These are phyloP conservation scores for Apostasia shenzhenica DNA, from an alignment of 106 monocot genomes.

Conservation along the genomic window DNA sequence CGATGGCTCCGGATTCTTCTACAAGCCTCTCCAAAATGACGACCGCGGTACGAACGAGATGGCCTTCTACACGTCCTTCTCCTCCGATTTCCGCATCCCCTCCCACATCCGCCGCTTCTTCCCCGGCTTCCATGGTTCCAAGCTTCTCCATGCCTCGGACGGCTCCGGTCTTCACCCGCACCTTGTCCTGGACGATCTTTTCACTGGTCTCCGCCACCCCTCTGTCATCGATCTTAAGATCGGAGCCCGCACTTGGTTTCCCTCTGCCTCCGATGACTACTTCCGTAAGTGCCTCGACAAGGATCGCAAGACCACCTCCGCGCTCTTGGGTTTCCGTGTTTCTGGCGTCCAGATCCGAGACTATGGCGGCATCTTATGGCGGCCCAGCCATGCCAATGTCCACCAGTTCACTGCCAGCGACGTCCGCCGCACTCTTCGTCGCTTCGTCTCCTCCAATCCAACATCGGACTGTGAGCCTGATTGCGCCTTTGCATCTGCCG, in stretches of 20 bases:
- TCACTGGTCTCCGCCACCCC: conserved; percentile 23
- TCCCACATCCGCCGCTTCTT: conserved; percentile 45
- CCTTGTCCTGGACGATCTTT: conserved; percentile 62
- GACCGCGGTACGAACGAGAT: conserved; percentile 54
- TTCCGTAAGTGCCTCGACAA: conserved; percentile 45
- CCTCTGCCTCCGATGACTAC: conserved; percentile 32
- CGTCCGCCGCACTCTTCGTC: conserved; percentile 23
- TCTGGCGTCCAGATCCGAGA: conserved; percentile 51
- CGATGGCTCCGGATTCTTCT: conserved; percentile 62
- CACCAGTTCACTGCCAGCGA: conserved; percentile 12
- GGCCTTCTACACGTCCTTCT: conserved; percentile 69
- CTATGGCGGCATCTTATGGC: conserved; percentile 11
- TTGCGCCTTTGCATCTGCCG: conserved; percentile 7
- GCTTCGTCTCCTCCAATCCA: conserved; percentile 22
- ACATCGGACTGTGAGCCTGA: conserved; percentile 1
- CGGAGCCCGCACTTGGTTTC: conserved; percentile 72
- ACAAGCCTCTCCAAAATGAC: conserved; percentile 72
- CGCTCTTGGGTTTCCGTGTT: conserved; percentile 57
- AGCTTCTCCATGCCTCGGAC: conserved; percentile 35
- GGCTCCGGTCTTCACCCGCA: conserved; percentile 38
- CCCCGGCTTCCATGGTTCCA: conserved; percentile 62
- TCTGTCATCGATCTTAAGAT: conserved; percentile 77
- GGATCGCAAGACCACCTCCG: conserved; percentile 46
- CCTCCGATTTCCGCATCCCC: conserved; percentile 31
- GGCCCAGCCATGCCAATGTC: conserved; percentile 13